A percentile compares a stretch with the other conserved stretches of the same genome.
Evolutionary conservation across 2,329 filamentous ascomycete genomes (phyloP).

Genomic region (Fusarium begoniae): DNA sequence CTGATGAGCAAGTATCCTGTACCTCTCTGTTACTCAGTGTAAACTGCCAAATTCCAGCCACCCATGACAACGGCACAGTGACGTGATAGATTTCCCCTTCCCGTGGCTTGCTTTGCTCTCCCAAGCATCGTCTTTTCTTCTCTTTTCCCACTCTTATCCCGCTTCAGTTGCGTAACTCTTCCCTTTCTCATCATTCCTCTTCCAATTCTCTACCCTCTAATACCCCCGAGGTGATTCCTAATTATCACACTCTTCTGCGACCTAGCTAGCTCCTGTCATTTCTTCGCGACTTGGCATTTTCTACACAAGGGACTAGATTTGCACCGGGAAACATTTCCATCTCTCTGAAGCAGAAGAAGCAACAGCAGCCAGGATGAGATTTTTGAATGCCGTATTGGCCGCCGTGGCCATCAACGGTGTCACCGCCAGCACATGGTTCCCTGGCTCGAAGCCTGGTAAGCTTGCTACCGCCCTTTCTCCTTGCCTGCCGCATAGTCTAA

Average conservation of each 20-base stretch:
- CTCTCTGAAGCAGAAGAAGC: background rate
- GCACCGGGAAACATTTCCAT: background rate
- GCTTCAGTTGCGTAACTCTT: conserved; percentile 3
- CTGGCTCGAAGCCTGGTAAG: conserved; percentile 78
- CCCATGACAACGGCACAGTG: conserved; percentile 37
- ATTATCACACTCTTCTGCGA: conserved; percentile 5
- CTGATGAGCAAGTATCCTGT: conserved; percentile 25
- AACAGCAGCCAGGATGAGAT: conserved; percentile 71
- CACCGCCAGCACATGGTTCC: conserved; percentile 83
- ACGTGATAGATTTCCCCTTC: conserved; percentile 42
- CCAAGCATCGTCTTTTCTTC: conserved; percentile 9
- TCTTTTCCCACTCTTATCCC: conserved; percentile 17
- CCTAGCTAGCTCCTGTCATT: background rate
- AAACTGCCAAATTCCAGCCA: conserved; percentile 34
- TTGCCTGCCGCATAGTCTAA: background rate
- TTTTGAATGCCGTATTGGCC: conserved; percentile 75
- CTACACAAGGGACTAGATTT: background rate
- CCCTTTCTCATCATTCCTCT: conserved; percentile 11
- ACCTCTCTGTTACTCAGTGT: conserved; percentile 10
- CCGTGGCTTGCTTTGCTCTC: conserved; percentile 20
- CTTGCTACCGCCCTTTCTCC: background rate
- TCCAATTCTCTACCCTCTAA: background rate
- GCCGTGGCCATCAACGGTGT: conserved; percentile 75
- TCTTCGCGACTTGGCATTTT: background rate
- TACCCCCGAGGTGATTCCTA: conserved; percentile 2